Evolutionary conservation across 306 rosid species (phyloP), one percentile per base, ranked within the genome.

Genomic region (Trichosanthes cucumerina): DNA sequence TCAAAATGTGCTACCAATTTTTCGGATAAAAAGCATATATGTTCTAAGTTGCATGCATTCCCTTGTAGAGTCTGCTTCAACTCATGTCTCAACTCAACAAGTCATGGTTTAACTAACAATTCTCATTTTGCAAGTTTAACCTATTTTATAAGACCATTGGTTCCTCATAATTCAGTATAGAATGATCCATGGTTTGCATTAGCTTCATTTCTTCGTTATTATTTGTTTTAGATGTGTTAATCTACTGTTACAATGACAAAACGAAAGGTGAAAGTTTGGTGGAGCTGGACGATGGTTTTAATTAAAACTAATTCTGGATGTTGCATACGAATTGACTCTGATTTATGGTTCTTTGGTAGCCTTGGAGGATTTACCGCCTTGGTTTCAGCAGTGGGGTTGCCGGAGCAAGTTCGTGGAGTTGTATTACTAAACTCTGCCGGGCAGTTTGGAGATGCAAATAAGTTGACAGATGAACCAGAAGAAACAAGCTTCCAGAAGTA

Each of bases 321-420:
- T 13, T 15, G 41, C 24, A 72, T 14, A 15, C 50, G 18, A 46
- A 71, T 38, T 72, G 58, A 47, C 41, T 71, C 23, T 44, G 41
- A 9, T 26, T 71, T 7, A 16, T 72, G 77, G 77, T 72, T 47
- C 33, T 19, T 86, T 86, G 89, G 84, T 93, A 95, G 99, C 82
- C 97, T 95, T 56, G 97, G 99, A 90, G 97, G 99, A 81, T 91
- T 95, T 82, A 87, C 96, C 43, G 97, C 97, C 79, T 84, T 92
- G 90, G 88, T 95, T 84, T 83, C 93, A 81, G 98, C 98, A 54
- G 79, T 81, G 52, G 90, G 90, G 84, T 78, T 86, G 87, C 90
- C 88, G 7, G 89, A 88, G 79, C 91, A 87, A 80, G 97, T 91
- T 65, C 83, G 41, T 9, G 97, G 97, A 70, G 96, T 95, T 78